Conservation (phyloP, 2,329 filamentous ascomycete genomes). For the Penicillium freii region DNA sequence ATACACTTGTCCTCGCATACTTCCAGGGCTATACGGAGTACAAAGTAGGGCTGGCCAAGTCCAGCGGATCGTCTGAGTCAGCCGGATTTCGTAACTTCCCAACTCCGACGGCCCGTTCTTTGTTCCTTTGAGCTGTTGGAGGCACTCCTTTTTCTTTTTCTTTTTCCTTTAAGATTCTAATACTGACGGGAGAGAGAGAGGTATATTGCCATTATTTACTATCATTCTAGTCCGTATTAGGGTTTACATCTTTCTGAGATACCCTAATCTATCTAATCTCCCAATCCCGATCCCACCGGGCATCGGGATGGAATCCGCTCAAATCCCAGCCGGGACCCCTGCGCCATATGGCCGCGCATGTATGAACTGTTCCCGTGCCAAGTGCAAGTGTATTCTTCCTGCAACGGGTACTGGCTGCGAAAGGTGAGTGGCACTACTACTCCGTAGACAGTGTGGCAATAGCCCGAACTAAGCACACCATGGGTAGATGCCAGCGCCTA, state of each 20-base stretch:
- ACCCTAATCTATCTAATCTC: background rate
- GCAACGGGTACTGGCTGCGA: conserved; percentile 27
- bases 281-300: conserved; percentile 9
- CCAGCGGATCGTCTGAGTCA: background rate
- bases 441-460: background rate
- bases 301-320: conserved; percentile 5
- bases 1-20: no score
- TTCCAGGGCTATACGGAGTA: background rate
- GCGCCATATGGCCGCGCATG: conserved; percentile 12
- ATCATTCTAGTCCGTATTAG: background rate
- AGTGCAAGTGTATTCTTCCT: conserved; percentile 31
- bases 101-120: background rate
- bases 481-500: conserved; percentile 43
- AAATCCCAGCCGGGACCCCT: background rate
- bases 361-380: conserved; percentile 10
- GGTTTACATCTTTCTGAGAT: background rate
- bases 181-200: background rate
- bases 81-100: background rate
- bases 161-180: background rate
- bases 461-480: conserved; percentile 2
- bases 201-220: background rate
- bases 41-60: background rate
- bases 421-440: conserved; percentile 20
- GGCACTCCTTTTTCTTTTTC: background rate
- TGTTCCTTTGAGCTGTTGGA: background rate